Percentiles rank a stretch among this genome's conserved stretches.
phyloP scores from a whole-genome alignment of 2,329 filamentous ascomycete species.

The Aureobasidium mangrovei region DNA sequence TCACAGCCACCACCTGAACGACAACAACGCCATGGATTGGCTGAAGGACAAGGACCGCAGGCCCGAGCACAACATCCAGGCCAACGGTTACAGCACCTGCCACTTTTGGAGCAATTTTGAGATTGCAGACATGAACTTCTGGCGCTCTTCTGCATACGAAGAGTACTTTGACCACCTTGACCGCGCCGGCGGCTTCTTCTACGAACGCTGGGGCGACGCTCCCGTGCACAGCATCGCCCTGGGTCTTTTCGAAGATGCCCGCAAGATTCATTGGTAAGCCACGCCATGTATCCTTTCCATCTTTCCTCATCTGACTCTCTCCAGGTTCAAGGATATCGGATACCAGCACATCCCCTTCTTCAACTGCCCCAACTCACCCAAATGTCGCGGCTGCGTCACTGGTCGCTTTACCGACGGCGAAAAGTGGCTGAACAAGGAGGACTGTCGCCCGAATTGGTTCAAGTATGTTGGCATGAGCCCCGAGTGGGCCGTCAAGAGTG shows the following conservation, averaged over 20 bases:
- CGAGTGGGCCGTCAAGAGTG: slow-evolving; percentile 14
- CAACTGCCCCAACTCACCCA: slow-evolving; percentile 95
- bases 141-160: slow-evolving; percentile 80
- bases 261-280: slow-evolving; percentile 81
- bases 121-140: slow-evolving; percentile 87
- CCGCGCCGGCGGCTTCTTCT: slow-evolving; percentile 92
- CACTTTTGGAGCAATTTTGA: slow-evolving; percentile 99
- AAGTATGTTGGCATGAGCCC: slow-evolving; percentile 80
- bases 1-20: slow-evolving; percentile 67
- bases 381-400: slow-evolving; percentile 79
- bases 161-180: slow-evolving; percentile 96
- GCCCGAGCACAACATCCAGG: slow-evolving; percentile 69
- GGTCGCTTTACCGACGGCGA: slow-evolving; percentile 87
- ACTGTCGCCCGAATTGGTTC: slow-evolving; percentile 95
- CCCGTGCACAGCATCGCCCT: slow-evolving; percentile 92
- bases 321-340: slow-evolving; percentile 96
- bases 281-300: not conserved
- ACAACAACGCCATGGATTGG: slow-evolving; percentile 83
- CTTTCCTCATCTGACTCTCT: not conserved
- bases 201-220: slow-evolving; percentile 96
- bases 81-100: slow-evolving; percentile 92
- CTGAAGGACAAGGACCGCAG: slow-evolving; percentile 67
- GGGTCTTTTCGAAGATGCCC: slow-evolving; percentile 82
- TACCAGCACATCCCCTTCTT: slow-evolving; percentile 98
- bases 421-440: slow-evolving; percentile 74